Evolutionary conservation across 495 filamentous ascomycete species (phyloP).

Genomic region (Penicillium paxilli): DNA sequence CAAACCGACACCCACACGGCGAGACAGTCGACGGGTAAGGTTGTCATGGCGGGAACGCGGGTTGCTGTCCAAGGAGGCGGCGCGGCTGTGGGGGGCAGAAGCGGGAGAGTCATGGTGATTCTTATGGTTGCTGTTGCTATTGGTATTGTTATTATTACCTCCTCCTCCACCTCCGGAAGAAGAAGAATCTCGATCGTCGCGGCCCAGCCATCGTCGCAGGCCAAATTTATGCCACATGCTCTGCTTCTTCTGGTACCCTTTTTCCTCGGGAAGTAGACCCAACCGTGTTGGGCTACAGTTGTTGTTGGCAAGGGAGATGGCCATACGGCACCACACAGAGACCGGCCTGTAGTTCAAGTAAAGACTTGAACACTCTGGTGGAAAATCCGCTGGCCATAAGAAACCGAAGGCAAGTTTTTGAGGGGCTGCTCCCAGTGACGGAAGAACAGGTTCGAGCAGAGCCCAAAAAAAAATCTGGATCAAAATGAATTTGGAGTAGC

Average conservation of each 20-base stretch:
- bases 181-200: constrained; percentile 43
- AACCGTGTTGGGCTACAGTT: constrained; percentile 41
- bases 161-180: too few relatives aligned
- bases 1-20: constrained; percentile 76
- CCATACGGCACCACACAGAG: constrained; percentile 36
- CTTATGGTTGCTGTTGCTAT: not conserved
- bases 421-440: not conserved
- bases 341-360: constrained; percentile 17
- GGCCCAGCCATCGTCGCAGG: constrained; percentile 48
- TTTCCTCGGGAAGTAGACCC: constrained; percentile 38
- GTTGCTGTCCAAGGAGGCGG: constrained; percentile 25
- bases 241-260: constrained; percentile 42
- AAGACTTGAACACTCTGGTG: constrained; percentile 38
- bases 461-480: not conserved
- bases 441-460: not conserved
- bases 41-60: constrained; percentile 43
- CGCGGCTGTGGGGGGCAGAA: constrained; percentile 18
- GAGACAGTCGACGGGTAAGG: constrained; percentile 56
- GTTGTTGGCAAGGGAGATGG: constrained; percentile 45
- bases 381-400: constrained; percentile 41
- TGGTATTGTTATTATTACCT: constrained; percentile 15
- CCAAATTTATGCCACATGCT: constrained; percentile 54
- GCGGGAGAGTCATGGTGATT: not conserved
- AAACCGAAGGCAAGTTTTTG: constrained; percentile 19
- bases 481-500: not conserved